phyloP scores from a whole-genome alignment of 306 rosid species.

The Corylus americana region DNA sequence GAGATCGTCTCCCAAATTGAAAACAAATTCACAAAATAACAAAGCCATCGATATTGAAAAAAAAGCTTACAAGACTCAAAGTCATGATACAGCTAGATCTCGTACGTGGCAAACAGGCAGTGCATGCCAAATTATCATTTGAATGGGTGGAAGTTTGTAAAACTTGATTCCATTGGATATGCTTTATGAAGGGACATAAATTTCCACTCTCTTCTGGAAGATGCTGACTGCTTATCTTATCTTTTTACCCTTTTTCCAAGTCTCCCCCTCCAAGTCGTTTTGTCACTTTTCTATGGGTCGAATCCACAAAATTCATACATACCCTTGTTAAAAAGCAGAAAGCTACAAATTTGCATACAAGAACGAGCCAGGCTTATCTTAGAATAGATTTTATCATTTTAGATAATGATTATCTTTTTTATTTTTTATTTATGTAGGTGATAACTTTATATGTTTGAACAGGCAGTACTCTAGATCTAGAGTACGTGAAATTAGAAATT shows the following conservation, averaged over 20 bases:
- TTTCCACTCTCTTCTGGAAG: neutral
- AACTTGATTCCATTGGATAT: slow-evolving; percentile 6
- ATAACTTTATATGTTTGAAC: too few relatives aligned
- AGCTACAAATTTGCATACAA: too few relatives aligned
- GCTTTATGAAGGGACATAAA: slow-evolving; percentile 1
- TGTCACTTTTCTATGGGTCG: neutral
- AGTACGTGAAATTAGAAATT: too few relatives aligned
- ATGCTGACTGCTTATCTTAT: neutral
- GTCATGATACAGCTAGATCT: neutral
- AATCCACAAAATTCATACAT: neutral
- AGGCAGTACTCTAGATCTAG: too few relatives aligned
- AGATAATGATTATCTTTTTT: too few relatives aligned
- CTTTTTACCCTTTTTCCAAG: neutral
- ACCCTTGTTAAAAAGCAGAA: too few relatives aligned
- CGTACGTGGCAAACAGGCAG: slow-evolving; percentile 17
- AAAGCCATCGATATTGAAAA: neutral
- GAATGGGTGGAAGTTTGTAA: neutral
- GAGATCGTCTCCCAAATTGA: neutral
- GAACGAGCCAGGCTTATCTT: too few relatives aligned
- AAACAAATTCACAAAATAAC: neutral
- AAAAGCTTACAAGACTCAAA: neutral
- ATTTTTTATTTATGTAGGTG: too few relatives aligned
- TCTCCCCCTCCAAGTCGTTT: neutral
- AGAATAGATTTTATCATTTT: too few relatives aligned
- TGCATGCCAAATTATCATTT: neutral